Evolutionary conservation across 2,329 filamentous ascomycete genomes (phyloP).

Genomic region (Keithomyces neogunnii): DNA sequence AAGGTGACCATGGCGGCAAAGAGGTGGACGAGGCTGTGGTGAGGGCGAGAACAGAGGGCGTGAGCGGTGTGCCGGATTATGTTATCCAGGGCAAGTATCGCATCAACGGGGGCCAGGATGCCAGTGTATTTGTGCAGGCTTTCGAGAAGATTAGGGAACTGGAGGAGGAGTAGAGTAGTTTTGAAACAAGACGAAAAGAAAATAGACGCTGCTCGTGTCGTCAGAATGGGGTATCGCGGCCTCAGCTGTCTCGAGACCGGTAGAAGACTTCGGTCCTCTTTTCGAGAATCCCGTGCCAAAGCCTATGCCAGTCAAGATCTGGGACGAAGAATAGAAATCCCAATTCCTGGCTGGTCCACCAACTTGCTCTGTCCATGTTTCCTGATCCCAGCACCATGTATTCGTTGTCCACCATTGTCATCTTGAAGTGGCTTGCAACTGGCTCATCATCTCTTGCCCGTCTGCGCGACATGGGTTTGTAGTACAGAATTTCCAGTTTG

Average conservation of each 20-base stretch:
- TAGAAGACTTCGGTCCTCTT: conserved; percentile 22
- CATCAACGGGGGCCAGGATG: conserved; percentile 61
- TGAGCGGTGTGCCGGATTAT: conserved; percentile 66
- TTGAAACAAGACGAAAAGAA: not conserved
- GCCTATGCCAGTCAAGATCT: conserved; percentile 23
- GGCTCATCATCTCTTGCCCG: conserved; percentile 42
- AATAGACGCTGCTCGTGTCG: not conserved
- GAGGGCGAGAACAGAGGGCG: conserved; percentile 19
- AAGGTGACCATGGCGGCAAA: conserved; percentile 39
- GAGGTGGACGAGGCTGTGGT: conserved; percentile 23
- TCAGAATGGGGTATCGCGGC: not conserved
- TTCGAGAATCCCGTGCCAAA: conserved; percentile 31
- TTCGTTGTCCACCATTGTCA: conserved; percentile 62
- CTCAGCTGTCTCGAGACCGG: not conserved
- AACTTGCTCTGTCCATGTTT: conserved; percentile 78
- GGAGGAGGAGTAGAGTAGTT: conserved; percentile 12
- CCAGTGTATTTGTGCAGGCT: conserved; percentile 52
- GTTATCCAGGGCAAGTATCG: conserved; percentile 59
- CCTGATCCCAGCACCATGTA: conserved; percentile 67
- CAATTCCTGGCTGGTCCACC: conserved; percentile 80
- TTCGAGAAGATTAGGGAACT: conserved; percentile 49
- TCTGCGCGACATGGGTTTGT: conserved; percentile 30
- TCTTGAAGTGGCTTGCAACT: conserved; percentile 68
- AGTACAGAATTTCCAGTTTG: conserved; percentile 50
- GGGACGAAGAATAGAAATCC: conserved; percentile 53